Base-by-base conservation (phyloP, 768 basidiomycete genomes). In the Russula compacta region DNA sequence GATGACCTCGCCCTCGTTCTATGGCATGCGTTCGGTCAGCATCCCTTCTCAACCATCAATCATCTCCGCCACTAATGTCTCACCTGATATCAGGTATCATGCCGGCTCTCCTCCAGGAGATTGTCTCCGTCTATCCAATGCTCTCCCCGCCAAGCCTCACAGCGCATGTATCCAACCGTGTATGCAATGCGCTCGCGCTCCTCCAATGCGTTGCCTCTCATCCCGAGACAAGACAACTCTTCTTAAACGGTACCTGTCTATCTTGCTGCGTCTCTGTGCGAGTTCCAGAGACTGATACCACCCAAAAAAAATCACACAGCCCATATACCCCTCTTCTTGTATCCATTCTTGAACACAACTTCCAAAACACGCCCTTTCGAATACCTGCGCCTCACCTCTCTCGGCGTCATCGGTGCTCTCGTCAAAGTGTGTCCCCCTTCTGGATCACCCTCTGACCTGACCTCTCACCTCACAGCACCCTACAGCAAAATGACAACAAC, bases 341-440 rank as follows among this genome's bases (percentile, higher is more conserved):
- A 99, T 74, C 95, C 95, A 19, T 99, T 99, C 77, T 79, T 99
- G 68, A 99, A 99, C 74, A 99, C 95, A 6, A 99, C 94, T 12
- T 93, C 91, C 58, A 99, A 99, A 80, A 98, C 95, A 12, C 85
- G 95, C n/a, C 95, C 95, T 2, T 99, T 99, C 71, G 97, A 99
- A 78, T 99, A 99, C 73, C 84, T 99, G 56, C 87, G 97, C n/a
- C 83, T 99, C 58, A 99, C 97, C 12, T 97, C 94, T 42, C 84
- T 99, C n/a, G 97, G 97, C 40, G 97, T 99, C 64, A 99, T 99
- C 66, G 97, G 97, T 44, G 97, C 97, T 19, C 83, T 99, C 53
- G 97, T 99, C 71, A 99, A 99, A 81, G 93, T 93, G 9, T 33
- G 52, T 9, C 11, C 33, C 21, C 12, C 14, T 14, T 39, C 35